phyloP scores from a whole-genome alignment of 1,284 basidiomycete genomes.

The Austropuccinia psidii region DNA sequence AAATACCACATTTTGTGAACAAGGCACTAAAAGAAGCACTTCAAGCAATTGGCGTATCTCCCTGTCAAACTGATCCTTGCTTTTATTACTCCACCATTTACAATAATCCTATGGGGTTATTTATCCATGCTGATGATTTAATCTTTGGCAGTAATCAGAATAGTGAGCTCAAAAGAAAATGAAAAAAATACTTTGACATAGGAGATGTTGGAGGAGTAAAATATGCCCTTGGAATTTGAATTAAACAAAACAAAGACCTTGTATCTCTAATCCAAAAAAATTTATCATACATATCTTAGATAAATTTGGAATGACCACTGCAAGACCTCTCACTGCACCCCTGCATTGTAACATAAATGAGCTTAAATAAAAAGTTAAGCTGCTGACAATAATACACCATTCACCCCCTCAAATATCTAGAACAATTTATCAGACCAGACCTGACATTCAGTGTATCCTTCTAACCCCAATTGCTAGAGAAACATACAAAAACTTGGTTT shows the following conservation, averaged over 20 bases:
- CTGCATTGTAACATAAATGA: too few relatives aligned
- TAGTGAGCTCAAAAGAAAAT: not conserved
- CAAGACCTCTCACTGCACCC: not conserved
- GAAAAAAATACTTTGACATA: conserved; percentile 1
- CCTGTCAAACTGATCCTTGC: too few relatives aligned
- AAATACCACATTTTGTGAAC: too few relatives aligned
- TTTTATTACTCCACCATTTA: not conserved
- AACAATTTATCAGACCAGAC: not conserved
- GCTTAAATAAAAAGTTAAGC: not conserved
- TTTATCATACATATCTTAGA: not conserved
- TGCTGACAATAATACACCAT: not conserved
- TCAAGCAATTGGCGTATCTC: too few relatives aligned
- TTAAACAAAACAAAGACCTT: not conserved
- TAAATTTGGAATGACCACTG: not conserved
- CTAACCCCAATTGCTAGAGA: not conserved
- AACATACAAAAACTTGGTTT: not conserved
- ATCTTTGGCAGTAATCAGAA: not conserved
- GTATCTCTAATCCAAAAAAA: not conserved
- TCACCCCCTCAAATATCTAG: not conserved
- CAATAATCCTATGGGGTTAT: not conserved
- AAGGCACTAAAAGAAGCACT: too few relatives aligned
- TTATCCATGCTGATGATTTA: not conserved
- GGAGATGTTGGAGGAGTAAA: not conserved
- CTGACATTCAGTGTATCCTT: not conserved
- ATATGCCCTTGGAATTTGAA: conserved; percentile 7